These are phyloP conservation scores for Pachysandra terminalis DNA, from an alignment of 164 flowering plant species.

Conservation along the genomic window DNA sequence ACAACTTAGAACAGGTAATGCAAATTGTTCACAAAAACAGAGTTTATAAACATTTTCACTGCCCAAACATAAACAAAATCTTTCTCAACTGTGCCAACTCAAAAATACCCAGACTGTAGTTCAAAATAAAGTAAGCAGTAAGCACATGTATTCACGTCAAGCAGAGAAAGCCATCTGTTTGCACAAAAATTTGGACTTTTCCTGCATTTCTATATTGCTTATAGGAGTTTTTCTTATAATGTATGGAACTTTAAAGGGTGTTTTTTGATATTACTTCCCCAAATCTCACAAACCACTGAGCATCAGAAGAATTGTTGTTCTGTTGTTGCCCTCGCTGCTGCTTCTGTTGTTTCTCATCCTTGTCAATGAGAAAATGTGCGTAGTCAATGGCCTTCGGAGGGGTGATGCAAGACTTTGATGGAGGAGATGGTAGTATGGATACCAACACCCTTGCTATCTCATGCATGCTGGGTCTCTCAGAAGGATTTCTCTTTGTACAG, in stretches of 20 bases:
- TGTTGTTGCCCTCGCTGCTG: conserved; percentile 19
- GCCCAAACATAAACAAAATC: too few relatives aligned
- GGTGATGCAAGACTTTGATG: conserved; percentile 27
- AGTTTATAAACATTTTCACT: too few relatives aligned
- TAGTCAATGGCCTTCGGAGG: conserved; percentile 46
- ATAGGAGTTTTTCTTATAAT: too few relatives aligned
- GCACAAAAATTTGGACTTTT: conserved; percentile 6
- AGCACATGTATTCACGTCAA: not conserved
- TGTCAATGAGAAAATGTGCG: conserved; percentile 36
- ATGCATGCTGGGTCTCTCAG: conserved; percentile 88
- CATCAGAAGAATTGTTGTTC: conserved; percentile 56
- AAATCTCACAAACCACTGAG: conserved; percentile 73
- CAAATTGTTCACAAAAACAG: too few relatives aligned
- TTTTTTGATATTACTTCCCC: conserved; percentile 74
- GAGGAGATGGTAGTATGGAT: conserved; percentile 62
- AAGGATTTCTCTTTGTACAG: conserved; percentile 67
- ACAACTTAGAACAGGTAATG: too few relatives aligned
- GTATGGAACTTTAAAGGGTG: conserved; percentile 35
- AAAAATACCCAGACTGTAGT: too few relatives aligned
- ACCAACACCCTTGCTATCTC: conserved; percentile 67
- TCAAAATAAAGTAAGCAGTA: too few relatives aligned
- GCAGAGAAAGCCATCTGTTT: not conserved
- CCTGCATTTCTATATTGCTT: not conserved
- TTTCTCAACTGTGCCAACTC: too few relatives aligned
- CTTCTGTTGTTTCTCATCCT: conserved; percentile 16